Evolutionary conservation across 768 basidiomycete genomes (phyloP).

Genomic region (Paxillus rubicundulus): DNA sequence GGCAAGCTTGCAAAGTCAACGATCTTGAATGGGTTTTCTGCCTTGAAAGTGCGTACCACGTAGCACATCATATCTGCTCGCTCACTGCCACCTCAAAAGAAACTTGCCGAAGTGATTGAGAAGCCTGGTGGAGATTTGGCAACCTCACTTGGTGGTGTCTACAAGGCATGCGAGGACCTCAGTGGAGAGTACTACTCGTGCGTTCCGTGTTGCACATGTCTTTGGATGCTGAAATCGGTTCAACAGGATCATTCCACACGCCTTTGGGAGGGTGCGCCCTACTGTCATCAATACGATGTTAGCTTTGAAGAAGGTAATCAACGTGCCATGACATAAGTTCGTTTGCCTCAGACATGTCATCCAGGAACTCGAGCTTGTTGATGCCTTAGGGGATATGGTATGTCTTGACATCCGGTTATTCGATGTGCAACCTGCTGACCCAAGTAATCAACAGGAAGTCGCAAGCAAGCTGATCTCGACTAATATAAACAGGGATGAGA

Average conservation of each 20-base stretch:
- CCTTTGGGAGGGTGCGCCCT: constrained; percentile 52
- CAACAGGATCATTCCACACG: constrained; percentile 57
- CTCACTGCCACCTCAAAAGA: constrained; percentile 25
- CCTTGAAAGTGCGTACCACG: constrained; percentile 44
- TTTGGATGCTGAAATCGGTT: not conserved
- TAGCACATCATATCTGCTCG: not conserved
- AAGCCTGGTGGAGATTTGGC: constrained; percentile 42
- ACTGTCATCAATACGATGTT: constrained; percentile 38
- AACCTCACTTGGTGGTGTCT: constrained; percentile 35
- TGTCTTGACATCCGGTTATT: not conserved
- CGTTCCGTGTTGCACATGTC: constrained; percentile 13
- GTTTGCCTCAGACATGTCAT: not conserved
- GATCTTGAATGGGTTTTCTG: constrained; percentile 56
- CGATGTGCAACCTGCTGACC: not conserved
- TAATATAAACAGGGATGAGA: constrained; percentile 34
- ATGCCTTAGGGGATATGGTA: constrained; percentile 65
- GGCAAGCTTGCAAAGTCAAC: constrained; percentile 62
- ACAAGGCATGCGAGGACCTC: constrained; percentile 44
- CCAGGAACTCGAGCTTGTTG: constrained; percentile 61
- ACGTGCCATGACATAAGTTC: not conserved
- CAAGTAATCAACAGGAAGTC: constrained; percentile 41
- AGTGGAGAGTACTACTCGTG: constrained; percentile 58
- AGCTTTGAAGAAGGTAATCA: constrained; percentile 41
- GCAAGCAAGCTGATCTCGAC: constrained; percentile 54
- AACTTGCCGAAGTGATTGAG: constrained; percentile 51